phyloP scores from a whole-genome alignment of 176 grass and related monocot genomes.

The Dactylis glomerata region DNA sequence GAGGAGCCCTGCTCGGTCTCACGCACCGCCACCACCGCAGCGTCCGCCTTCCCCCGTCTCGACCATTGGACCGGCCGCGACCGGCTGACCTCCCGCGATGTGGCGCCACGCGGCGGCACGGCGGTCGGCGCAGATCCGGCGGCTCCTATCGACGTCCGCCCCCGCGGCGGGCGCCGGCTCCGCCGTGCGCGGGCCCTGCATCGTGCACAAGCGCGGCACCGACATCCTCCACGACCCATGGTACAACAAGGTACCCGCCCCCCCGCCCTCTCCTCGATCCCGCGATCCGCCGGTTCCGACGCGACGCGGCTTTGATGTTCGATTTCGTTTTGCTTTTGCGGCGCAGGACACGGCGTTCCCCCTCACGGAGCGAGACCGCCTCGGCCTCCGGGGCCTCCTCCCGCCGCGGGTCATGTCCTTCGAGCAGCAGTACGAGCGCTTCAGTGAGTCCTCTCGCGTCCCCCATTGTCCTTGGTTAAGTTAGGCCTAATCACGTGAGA shows the following conservation, averaged over 20 bases:
- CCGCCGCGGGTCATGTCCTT: slow-evolving; percentile 98
- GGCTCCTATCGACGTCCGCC: slow-evolving; percentile 46
- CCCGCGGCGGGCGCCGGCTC: slow-evolving; percentile 29
- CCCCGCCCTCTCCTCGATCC: not conserved
- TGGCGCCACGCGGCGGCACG: slow-evolving; percentile 53
- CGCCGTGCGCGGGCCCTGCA: slow-evolving; percentile 67
- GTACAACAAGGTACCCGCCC: slow-evolving; percentile 75
- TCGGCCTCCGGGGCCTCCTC: slow-evolving; percentile 90
- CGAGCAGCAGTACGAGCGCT: slow-evolving; percentile 92
- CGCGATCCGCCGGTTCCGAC: not conserved
- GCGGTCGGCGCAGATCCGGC: slow-evolving; percentile 58
- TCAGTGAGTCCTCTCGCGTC: slow-evolving; percentile 57
- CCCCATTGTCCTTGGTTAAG: not conserved
- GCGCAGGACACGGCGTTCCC: slow-evolving; percentile 93
- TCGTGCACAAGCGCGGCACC: slow-evolving; percentile 90
- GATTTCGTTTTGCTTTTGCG: not conserved
- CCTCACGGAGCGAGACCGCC: slow-evolving; percentile 89
- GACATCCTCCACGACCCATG: slow-evolving; percentile 94
- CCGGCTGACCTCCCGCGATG: slow-evolving; percentile 46
- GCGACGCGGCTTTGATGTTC: not conserved
- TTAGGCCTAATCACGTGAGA: not conserved
- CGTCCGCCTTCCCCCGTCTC: not conserved
- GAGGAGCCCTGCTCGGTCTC: slow-evolving; percentile 12
- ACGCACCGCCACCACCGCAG: not conserved
- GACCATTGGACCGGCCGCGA: not conserved